These are phyloP conservation scores for Paecilomyces dactylethromorphus DNA, from an alignment of 2,329 filamentous ascomycete species.

Conservation along the genomic window DNA sequence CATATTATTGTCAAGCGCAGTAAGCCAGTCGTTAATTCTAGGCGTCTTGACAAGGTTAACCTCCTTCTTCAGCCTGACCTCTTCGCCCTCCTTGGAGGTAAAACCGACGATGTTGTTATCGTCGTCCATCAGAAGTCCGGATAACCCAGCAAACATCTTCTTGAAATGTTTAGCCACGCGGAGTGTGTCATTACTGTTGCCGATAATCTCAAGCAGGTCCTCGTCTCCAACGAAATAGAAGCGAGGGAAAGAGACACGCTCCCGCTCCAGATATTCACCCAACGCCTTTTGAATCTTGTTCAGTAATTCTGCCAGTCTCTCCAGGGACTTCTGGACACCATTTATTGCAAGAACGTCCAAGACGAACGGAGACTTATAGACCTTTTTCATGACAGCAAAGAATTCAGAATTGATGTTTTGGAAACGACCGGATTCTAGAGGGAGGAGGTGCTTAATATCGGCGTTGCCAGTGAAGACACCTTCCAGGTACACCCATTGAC, in stretches of 20 bases:
- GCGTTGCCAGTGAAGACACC: constrained; percentile 98
- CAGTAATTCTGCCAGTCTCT: constrained; percentile 89
- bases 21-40: constrained; percentile 98
- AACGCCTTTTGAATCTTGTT: constrained; percentile 99
- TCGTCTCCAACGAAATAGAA: constrained; percentile 99
- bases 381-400: constrained; percentile 98
- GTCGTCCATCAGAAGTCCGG: constrained; percentile 84
- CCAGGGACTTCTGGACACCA: constrained; percentile 90
- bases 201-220: constrained; percentile 96
- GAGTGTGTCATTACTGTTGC: constrained; percentile 95
- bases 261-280: constrained; percentile 95
- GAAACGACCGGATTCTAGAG: constrained; percentile 93
- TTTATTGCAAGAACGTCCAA: constrained; percentile 94
- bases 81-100: constrained; percentile 90
- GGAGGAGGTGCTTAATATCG: constrained; percentile 96
- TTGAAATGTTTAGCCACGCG: constrained; percentile 98
- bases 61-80: constrained; percentile 78
- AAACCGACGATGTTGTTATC: constrained; percentile 85
- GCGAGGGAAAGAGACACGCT: constrained; percentile 92
- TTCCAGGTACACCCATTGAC: constrained; percentile 98
- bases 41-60: constrained; percentile 91
- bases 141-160: constrained; percentile 99
- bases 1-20: constrained; percentile 85
- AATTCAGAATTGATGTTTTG: constrained; percentile 99
- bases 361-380: constrained; percentile 91